These are phyloP conservation scores for Fraxinus nigra DNA, from an alignment of 305 asterid genomes.

Conservation along the genomic window DNA sequence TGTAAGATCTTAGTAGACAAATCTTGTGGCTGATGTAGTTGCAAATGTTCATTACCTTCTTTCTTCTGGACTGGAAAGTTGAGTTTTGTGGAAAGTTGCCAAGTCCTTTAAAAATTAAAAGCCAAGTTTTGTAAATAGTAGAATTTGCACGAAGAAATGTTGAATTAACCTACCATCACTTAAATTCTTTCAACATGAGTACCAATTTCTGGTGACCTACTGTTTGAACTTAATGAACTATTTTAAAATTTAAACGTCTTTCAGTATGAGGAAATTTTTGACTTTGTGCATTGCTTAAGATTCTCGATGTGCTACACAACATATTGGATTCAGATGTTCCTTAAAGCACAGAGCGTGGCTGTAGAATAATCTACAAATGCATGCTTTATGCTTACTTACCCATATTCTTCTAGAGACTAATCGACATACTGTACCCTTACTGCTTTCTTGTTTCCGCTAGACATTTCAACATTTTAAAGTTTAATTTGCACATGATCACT, in stretches of 20 bases:
- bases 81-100: background rate
- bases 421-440: background rate
- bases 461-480: background rate
- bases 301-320: background rate
- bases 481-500: background rate
- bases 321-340: background rate
- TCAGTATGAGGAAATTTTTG: background rate
- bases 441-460: background rate
- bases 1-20: slow-evolving; percentile 26
- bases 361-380: background rate
- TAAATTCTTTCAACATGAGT: background rate
- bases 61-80: slow-evolving; percentile 13
- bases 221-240: background rate
- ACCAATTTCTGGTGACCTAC: background rate
- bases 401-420: background rate
- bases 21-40: slow-evolving; percentile 28
- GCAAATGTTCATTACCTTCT: slow-evolving; percentile 23
- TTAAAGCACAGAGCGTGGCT: background rate
- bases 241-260: background rate
- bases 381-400: background rate
- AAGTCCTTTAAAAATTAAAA: background rate
- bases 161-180: background rate
- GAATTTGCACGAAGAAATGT: background rate
- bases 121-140: background rate
- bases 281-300: background rate